Conservation (phyloP, 192 early-diverging fungal species). For the Podila epicladia region DNA sequence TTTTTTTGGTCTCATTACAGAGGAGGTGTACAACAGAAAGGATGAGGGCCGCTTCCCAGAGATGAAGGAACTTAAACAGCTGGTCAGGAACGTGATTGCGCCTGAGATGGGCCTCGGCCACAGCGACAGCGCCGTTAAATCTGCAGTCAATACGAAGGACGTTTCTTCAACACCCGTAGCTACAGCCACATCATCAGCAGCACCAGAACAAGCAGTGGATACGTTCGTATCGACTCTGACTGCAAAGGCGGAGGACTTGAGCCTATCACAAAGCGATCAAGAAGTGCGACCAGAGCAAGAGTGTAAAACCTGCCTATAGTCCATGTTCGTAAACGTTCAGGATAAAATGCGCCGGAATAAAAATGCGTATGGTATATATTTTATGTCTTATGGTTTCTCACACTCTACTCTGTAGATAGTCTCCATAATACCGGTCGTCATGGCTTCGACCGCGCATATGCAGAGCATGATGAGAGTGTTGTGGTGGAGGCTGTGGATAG, state of each 20-base stretch:
- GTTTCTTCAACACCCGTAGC: not conserved
- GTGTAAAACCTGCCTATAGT: not conserved
- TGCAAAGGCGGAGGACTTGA: not conserved
- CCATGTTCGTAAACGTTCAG: too few species aligned
- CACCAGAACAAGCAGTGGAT: not conserved
- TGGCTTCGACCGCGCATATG: too few species aligned
- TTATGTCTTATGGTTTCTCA: not conserved
- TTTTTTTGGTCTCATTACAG: slow-evolving; percentile 61
- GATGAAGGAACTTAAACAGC: slow-evolving; percentile 80
- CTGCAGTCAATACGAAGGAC: slow-evolving; percentile 21
- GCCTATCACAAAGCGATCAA: not conserved
- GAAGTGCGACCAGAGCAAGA: not conserved
- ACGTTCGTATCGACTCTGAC: not conserved
- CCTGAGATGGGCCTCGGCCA: slow-evolving; percentile 76
- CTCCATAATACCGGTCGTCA: too few species aligned
- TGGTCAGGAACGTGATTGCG: slow-evolving; percentile 68
- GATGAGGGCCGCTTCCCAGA: slow-evolving; percentile 74
- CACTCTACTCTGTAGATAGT: too few species aligned
- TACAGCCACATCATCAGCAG: not conserved
- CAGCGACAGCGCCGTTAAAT: slow-evolving; percentile 68
- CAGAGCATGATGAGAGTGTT: too few species aligned
- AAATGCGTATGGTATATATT: not conserved
- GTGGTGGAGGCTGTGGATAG: too few species aligned
- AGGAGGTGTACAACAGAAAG: slow-evolving; percentile 72
- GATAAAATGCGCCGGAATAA: not conserved